Percentiles rank a stretch among this genome's conserved stretches.
Evolutionary conservation across 257 asterid species (phyloP).

Genomic region (Osmanthus fragrans): DNA sequence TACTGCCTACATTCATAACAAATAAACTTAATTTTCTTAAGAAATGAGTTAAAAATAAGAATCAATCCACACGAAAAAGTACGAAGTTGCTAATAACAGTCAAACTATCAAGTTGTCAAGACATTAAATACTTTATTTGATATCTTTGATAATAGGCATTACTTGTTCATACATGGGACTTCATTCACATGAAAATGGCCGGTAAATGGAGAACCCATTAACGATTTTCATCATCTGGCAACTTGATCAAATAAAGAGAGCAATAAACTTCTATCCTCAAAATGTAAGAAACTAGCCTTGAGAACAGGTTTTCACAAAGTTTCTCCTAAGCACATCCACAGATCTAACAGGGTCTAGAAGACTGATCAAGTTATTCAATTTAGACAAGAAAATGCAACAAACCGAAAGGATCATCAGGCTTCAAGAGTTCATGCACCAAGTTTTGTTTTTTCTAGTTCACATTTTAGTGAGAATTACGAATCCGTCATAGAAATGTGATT

Average conservation of each 20-base stretch:
- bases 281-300: conserved; percentile 8
- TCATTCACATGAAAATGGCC: conserved; percentile 5
- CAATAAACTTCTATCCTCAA: not conserved
- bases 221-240: not conserved
- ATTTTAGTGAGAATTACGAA: not conserved
- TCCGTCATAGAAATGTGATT: not conserved
- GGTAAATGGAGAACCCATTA: conserved; percentile 5
- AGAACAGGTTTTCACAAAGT: not conserved
- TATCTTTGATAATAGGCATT: not conserved
- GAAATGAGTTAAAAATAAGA: not conserved
- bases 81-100: not conserved
- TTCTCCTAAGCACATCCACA: not conserved
- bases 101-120: not conserved
- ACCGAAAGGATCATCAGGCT: not conserved
- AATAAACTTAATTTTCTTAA: not conserved
- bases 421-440: not conserved
- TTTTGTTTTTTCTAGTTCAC: not conserved
- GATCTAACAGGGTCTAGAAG: conserved; percentile 7
- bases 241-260: not conserved
- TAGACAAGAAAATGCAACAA: conserved; percentile 1
- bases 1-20: conserved; percentile 51
- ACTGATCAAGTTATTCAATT: not conserved
- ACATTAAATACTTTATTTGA: not conserved
- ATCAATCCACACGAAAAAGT: conserved; percentile 3
- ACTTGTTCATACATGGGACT: not conserved